These are phyloP conservation scores for Comarum palustre DNA, from an alignment of 306 rosid species.

Conservation along the genomic window DNA sequence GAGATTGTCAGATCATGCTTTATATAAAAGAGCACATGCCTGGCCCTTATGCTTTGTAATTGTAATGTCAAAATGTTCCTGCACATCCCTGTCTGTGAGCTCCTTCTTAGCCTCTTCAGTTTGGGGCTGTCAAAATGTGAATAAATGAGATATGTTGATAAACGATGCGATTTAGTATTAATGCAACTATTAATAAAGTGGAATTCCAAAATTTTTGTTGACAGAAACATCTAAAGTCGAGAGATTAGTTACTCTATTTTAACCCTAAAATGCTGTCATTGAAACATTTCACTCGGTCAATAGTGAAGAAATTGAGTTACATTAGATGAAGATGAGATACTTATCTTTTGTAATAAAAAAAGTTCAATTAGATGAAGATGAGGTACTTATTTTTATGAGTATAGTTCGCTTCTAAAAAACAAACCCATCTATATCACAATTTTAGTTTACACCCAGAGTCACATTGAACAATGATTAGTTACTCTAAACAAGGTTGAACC, in stretches of 20 bases:
- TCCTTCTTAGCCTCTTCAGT: slow-evolving; percentile 88
- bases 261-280: neutral
- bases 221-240: neutral
- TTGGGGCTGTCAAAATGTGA: slow-evolving; percentile 64
- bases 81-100: slow-evolving; percentile 71
- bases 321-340: neutral
- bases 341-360: neutral
- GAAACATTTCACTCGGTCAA: neutral
- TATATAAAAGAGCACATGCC: slow-evolving; percentile 37
- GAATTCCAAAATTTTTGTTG: neutral
- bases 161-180: neutral
- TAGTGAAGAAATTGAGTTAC: neutral
- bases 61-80: slow-evolving; percentile 76
- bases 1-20: neutral
- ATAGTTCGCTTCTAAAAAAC: neutral
- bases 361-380: neutral
- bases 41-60: slow-evolving; percentile 89
- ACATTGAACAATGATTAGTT: slow-evolving; percentile 7
- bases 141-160: slow-evolving; percentile 11
- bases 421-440: neutral
- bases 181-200: neutral
- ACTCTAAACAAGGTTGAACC: neutral
- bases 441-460: slow-evolving; percentile 21
- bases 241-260: neutral
- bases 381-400: neutral